Base-by-base conservation (phyloP, 345 rosid species). In the Corchorus capsularis region DNA sequence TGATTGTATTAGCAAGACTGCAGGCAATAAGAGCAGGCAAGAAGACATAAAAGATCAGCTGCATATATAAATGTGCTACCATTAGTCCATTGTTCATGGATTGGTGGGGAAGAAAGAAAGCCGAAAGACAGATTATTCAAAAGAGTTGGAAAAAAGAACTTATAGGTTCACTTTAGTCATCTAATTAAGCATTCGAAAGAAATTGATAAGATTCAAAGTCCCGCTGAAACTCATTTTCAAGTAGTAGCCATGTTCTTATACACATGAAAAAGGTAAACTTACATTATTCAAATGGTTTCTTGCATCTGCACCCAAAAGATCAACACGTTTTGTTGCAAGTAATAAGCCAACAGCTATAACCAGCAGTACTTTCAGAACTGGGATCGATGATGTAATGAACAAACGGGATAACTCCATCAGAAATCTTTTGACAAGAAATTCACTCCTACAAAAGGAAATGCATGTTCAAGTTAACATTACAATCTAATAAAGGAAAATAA, bases 1-100 rank as follows among this genome's bases (percentile, higher is more conserved):
- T 79, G 50, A 82, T 75, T 34, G 85, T 61, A 27, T 84, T 81
- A 34, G 81, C 79, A 64, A 84, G 75, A 57, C 50, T 69, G 80
- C 82, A 72, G 14, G 55, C 66, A 17, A 84, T 73, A 50, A 82
- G 63, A 8, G 85, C 76, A 45, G 85, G 85, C 62, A 34, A 54
- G 54, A 82, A 82, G 39, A 77, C 78, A 73, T 74, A 82, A 77
- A 77, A 84, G 9, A 79, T 77, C 71, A 84, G 19, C 85, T 81
- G 79, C 16, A 27, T 6, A 41, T 64, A 39, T 3, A 22, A 39
- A 64, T 17, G 10, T 8, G 6, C 47, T 0, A 27, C 27, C 2
- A 1, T 57, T 57, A 57, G 62, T 55, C 60, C 27, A n/a, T 8
- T 56, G 61, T 20, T 20, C 32, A 9, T 3, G 8, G 3, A 63